phyloP scores from a whole-genome alignment of 169 alveolate species.

The Plasmodium fragile region DNA sequence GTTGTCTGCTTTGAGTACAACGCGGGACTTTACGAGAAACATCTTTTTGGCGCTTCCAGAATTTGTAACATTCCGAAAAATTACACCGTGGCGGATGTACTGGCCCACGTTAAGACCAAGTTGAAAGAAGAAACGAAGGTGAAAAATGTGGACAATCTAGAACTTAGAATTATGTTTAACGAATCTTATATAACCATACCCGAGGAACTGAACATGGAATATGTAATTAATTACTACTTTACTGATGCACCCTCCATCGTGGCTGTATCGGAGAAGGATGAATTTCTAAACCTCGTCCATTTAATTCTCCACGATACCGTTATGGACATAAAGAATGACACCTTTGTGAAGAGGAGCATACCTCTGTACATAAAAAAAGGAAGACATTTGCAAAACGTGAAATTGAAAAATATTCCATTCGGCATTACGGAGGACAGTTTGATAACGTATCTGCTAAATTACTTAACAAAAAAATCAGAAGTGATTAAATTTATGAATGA shows the following conservation, averaged over 20 bases:
- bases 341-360: constrained; percentile 47
- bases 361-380: constrained; percentile 51
- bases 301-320: constrained; percentile 34
- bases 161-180: constrained; percentile 31
- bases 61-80: constrained; percentile 61
- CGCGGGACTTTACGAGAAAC: constrained; percentile 50
- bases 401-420: constrained; percentile 42
- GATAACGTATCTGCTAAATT: constrained; percentile 22
- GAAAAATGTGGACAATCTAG: background rate
- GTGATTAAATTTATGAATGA: constrained; percentile 55
- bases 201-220: constrained; percentile 25
- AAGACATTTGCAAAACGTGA: constrained; percentile 23
- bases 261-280: constrained; percentile 10
- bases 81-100: constrained; percentile 68
- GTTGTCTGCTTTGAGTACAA: constrained; percentile 49
- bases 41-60: constrained; percentile 61
- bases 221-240: constrained; percentile 46
- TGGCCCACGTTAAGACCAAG: constrained; percentile 9
- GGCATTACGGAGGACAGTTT: constrained; percentile 50
- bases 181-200: constrained; percentile 45
- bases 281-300: constrained; percentile 17
- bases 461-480: constrained; percentile 50
- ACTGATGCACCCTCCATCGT: constrained; percentile 53
- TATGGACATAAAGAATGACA: constrained; percentile 48
- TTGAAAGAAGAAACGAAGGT: constrained; percentile 55